Base-by-base conservation (phyloP, 2,329 filamentous ascomycete species). In the Xylaria sp. region DNA sequence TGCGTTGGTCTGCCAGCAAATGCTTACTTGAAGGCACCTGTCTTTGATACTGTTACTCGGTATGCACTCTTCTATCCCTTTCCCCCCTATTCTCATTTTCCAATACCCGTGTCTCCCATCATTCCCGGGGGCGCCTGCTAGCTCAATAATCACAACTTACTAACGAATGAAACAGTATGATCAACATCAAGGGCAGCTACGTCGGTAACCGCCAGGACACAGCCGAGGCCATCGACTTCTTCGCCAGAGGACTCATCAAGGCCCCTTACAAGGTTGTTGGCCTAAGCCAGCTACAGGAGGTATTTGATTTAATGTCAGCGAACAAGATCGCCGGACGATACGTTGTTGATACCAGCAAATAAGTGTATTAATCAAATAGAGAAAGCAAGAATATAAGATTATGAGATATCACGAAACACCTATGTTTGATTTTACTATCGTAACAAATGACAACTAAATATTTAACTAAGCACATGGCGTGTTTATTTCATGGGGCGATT, bases 191-290 rank as follows among this genome's bases (percentile, higher is more conserved):
- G 82, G 93, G 93, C 63, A 92, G 88, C 70, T 97, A 97, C 75
- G 94, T 98, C 68, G 94, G 94, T 60, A 97, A 96, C 82, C 87
- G 94, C 68, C 88, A 90, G 75, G 94, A 98, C 75, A 90, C 88
- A 1, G 86, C 88, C 54, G 94, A 98, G 81, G 93, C 94, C 2
- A 83, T 98, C 65, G 93, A 97, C 68, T 97, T 97, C 81, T 97
- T 87, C 83, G 81, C 85, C 59, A 85, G 90, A 21, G 94, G 94
- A 15, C 79, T 96, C 66, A 93, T 98, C 84, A 90, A 92, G 74
- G 88, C 88, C 4, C 94, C 94, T 7, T 95, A 85, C 86, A 96
- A 97, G 88, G 85, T 86, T 7, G 87, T 92, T 54, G 92, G 92
- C 13, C 82, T 97, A 62, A 90, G 87, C 72, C 84, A 97, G 78